Base-by-base conservation (phyloP, 805 yeast genomes). In the Lachancea sp. region DNA sequence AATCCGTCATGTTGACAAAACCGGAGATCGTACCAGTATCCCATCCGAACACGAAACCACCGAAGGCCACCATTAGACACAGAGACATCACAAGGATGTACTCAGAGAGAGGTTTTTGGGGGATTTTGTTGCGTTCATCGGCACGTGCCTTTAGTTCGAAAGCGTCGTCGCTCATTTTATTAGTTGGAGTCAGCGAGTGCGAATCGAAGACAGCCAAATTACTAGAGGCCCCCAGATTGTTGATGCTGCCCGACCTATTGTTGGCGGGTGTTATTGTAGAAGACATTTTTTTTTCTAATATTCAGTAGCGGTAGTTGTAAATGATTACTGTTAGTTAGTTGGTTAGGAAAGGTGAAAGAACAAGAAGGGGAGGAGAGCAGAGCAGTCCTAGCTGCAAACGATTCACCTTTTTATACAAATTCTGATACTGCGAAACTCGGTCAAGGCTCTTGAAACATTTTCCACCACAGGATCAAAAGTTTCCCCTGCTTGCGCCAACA, bases 11-110 rank as follows among this genome's bases (percentile, higher is more conserved):
- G 56, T 76, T 74, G 41, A 80, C 80, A 53, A 80, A 78, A 47
- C 86, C 86, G n/a, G 83, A 76, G 56, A 80, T 77, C 47, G 86
- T 80, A 69, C 87, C 87, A 24, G 86, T 80, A 64, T 80, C 87
- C 72, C 80, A 80, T 48, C 87, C 87, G 50, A 77, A 78, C 34
- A 79, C 80, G 25, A 47, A 52, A 17, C 57, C 57, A 41, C 50
- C 50, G 30, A 47, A 47, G 11, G 48, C 48, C 13, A 47, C 45
- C 46, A 43, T 42, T 12, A 46, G 35, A 43, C 49, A 46, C 28
- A 49, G 35, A 49, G 61, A 56, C 19, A 61, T 47, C 19, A 61
- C 59, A 8, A 50, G 40, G 13, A 51, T 12, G 43, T 58, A 61
- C 3, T 54, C 58, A 12, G 58, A 52, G 8, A 47, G 46, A 31